Evolutionary conservation across 495 filamentous ascomycete species (phyloP).

Genomic region (Penicillium bialowiezense): DNA sequence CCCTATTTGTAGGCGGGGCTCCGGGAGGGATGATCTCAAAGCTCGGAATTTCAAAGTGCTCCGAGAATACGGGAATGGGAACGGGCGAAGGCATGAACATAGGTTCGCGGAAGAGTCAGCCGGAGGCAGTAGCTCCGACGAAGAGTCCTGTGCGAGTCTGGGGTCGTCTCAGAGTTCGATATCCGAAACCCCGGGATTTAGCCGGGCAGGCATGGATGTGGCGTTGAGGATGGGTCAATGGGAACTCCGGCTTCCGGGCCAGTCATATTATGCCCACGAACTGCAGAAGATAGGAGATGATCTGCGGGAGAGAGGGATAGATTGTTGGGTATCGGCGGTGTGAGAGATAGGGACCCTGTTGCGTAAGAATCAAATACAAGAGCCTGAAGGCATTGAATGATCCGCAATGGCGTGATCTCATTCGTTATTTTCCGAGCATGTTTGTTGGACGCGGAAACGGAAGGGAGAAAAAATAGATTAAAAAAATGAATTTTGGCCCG

Average conservation of each 20-base stretch:
- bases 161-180: not conserved
- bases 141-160: not conserved
- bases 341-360: too few relatives aligned
- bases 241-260: constrained; percentile 36
- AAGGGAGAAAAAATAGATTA: too few relatives aligned
- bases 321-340: constrained; percentile 22
- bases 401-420: constrained; percentile 4
- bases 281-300: constrained; percentile 27
- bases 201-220: too few relatives aligned
- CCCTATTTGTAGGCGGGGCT: not conserved
- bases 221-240: constrained; percentile 12
- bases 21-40: too few relatives aligned
- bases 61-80: too few relatives aligned
- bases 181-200: too few relatives aligned
- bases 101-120: not conserved
- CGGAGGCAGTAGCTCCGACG: not conserved
- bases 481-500: not conserved
- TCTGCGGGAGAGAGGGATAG: constrained; percentile 31
- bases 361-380: too few relatives aligned
- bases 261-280: constrained; percentile 39
- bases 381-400: not conserved
- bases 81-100: too few relatives aligned
- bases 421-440: not conserved
- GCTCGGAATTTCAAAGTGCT: too few relatives aligned
- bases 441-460: too few relatives aligned